These are phyloP conservation scores for Mycena indigotica DNA, from an alignment of 768 basidiomycete genomes.

Conservation along the genomic window DNA sequence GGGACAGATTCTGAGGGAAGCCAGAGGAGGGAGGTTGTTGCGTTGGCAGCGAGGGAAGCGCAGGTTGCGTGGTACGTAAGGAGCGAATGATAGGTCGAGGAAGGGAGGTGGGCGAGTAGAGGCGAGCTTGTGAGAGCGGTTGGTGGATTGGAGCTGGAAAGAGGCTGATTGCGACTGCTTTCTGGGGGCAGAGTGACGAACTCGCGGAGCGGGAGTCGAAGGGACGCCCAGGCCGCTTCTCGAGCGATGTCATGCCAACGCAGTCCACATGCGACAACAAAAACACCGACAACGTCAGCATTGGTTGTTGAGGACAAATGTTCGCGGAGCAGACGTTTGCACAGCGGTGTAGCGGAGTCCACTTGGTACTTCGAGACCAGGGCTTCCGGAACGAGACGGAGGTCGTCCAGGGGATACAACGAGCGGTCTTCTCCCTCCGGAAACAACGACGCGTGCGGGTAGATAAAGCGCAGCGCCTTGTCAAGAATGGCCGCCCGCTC, in stretches of 20 bases:
- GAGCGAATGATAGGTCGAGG: background rate
- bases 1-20: background rate
- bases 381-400: background rate
- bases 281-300: background rate
- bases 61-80: background rate
- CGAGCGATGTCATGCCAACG: background rate
- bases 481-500: background rate
- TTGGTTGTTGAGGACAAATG: background rate
- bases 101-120: background rate
- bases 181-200: background rate
- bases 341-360: background rate
- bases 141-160: background rate
- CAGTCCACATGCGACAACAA: background rate
- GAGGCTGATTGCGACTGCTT: background rate
- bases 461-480: background rate
- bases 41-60: background rate
- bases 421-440: background rate
- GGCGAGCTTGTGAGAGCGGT: background rate
- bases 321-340: background rate
- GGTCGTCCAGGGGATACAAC: background rate
- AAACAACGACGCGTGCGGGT: background rate
- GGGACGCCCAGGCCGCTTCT: background rate
- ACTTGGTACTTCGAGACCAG: background rate
- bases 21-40: background rate
- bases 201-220: background rate